A percentile compares a stretch with the other conserved stretches of the same genome.
Evolutionary conservation across 2,329 filamentous ascomycete genomes (phyloP).

Genomic region (Stromatinia cepivora): DNA sequence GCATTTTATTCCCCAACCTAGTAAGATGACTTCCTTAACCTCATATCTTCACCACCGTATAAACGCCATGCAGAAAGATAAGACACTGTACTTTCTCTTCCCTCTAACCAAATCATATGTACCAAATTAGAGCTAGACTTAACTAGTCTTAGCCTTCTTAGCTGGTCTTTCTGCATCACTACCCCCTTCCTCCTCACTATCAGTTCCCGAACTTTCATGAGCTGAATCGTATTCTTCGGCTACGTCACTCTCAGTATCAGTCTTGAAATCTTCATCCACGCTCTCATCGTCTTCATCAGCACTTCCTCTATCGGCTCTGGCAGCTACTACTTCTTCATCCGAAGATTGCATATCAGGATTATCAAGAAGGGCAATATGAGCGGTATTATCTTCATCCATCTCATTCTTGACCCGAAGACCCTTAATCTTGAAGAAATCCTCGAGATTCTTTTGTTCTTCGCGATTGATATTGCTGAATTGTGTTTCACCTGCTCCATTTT

Average conservation of each 20-base stretch:
- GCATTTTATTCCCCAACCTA: neutral
- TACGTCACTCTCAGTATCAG: slow-evolving; percentile 89
- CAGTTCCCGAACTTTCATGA: slow-evolving; percentile 80
- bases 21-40: neutral
- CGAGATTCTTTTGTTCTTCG: slow-evolving; percentile 94
- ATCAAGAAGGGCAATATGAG: slow-evolving; percentile 78
- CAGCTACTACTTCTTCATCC: slow-evolving; percentile 76
- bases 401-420: slow-evolving; percentile 96
- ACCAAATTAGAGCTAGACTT: neutral
- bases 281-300: slow-evolving; percentile 96
- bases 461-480: slow-evolving; percentile 99
- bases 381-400: slow-evolving; percentile 79
- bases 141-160: slow-evolving; percentile 48
- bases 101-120: neutral
- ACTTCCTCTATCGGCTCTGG: slow-evolving; percentile 75
- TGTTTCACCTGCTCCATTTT: slow-evolving; percentile 80
- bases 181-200: slow-evolving; percentile 54
- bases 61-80: slow-evolving; percentile 13
- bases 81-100: neutral
- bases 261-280: slow-evolving; percentile 92
- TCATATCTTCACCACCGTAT: slow-evolving; percentile 2
- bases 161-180: slow-evolving; percentile 56
- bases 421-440: slow-evolving; percentile 96
- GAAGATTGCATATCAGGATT: slow-evolving; percentile 73
- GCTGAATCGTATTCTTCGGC: slow-evolving; percentile 94